Base-by-base conservation (phyloP, 2,329 filamentous ascomycete genomes). In the Pezicula carpinea region DNA sequence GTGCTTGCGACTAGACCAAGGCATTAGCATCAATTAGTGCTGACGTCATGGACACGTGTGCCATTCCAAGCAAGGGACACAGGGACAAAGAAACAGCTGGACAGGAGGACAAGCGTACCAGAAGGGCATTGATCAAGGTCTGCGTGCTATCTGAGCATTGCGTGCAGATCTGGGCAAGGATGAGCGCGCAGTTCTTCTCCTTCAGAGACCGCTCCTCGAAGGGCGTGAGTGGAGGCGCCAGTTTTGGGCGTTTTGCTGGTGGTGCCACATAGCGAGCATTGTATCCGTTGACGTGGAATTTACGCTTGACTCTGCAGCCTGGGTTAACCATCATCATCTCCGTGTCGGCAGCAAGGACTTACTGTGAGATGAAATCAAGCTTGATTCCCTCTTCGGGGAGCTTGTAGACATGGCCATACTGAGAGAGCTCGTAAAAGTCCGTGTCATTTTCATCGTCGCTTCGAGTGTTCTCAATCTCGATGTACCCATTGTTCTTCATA, bases 341-440 rank as follows among this genome's bases (percentile, higher is more conserved):
- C 11, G 18, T 13, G 15, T 8, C 17, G 36, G n/a, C 7, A 41
- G 15, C 8, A 11, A 8, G 40, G 23, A 70, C 77, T 66, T 65
- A 82, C 78, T 75, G 72, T 49, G 78, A 56, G 33, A 95, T 80
- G 64, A 96, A 90, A 61, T 89, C 83, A 11, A 83, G 72, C 58
- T 85, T 77, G 55, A 90, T 73, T 31, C 82, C 82, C 58, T 73
- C 73, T 51, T 81, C 81, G 0, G 79, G 75, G 45, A 90, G 67
- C 50, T 79, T 79, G 63, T 84, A 83, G 18, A 80, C 70, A 22
- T 78, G 75, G n/a, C 85, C 85, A 59, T 80, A 83, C 14, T 78
- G 76, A 47, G 74, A 70, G 7, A 76, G 64, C 48, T 83, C 77
- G 45, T 74, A 76, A 70, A 83, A 82, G 26, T 73, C 75, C 35